Conservation (phyloP, 1,284 basidiomycete genomes). For the Leccinum fuscescens region DNA sequence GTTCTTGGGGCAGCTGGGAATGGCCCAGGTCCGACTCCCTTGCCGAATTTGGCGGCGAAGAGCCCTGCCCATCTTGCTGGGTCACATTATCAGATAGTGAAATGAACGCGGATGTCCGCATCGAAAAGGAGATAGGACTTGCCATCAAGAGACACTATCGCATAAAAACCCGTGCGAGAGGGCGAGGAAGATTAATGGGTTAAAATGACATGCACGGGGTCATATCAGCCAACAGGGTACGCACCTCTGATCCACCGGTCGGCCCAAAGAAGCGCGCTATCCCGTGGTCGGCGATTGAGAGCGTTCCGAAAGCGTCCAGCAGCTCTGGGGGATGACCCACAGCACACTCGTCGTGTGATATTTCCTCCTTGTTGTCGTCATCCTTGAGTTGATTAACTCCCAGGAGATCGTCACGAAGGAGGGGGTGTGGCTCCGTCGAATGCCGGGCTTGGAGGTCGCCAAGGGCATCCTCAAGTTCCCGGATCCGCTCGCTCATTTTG, state of each 20-base stretch:
- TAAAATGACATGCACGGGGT: neutral
- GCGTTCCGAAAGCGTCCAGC: conserved; percentile 58
- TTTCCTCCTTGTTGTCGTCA: conserved; percentile 26
- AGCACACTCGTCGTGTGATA: conserved; percentile 19
- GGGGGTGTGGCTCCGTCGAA: conserved; percentile 58
- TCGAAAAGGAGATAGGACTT: conserved; percentile 13
- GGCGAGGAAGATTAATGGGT: neutral
- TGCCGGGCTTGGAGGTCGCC: conserved; percentile 47
- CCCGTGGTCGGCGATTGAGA: conserved; percentile 60
- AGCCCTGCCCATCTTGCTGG: conserved; percentile 15
- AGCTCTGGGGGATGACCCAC: conserved; percentile 37
- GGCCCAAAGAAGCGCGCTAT: conserved; percentile 63
- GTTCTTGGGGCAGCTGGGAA: conserved; percentile 38
- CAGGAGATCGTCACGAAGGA: conserved; percentile 58
- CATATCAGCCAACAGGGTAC: conserved; percentile 20
- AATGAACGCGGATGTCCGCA: conserved; percentile 14
- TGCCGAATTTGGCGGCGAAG: conserved; percentile 32
- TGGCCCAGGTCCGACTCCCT: conserved; percentile 31
- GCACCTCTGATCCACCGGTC: conserved; percentile 60
- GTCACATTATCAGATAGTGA: conserved; percentile 24
- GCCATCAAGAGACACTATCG: conserved; percentile 33
- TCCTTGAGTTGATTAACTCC: conserved; percentile 36
- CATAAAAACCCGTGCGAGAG: conserved; percentile 7
- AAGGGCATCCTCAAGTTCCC: conserved; percentile 66
- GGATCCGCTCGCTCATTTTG: conserved; percentile 58